phyloP scores from a whole-genome alignment of 2,329 filamentous ascomycete species.

The Zymoseptoria crescenta region DNA sequence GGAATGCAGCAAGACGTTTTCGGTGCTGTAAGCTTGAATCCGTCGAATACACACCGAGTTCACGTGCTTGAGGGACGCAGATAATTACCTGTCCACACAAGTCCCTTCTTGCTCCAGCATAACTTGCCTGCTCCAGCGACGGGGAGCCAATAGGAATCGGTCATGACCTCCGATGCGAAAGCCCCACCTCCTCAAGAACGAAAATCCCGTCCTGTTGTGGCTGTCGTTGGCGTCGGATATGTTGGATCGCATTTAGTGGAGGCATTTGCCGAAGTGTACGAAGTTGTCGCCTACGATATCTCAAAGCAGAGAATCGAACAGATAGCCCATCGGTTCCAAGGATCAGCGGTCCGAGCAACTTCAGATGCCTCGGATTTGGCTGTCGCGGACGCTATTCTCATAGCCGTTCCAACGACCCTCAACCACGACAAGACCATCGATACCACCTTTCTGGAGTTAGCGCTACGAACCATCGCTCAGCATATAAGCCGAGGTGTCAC shows the following conservation, averaged over 20 bases:
- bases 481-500: slow-evolving; percentile 5
- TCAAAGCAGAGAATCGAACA: slow-evolving; percentile 1
- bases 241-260: slow-evolving; percentile 6
- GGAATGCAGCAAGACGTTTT: no score
- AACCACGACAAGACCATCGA: slow-evolving; percentile 1
- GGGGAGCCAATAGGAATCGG: no score
- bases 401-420: slow-evolving; percentile 4
- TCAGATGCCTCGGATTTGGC: background rate
- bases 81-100: no score
- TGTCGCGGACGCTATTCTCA: slow-evolving; percentile 3
- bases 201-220: background rate
- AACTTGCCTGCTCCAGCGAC: no score
- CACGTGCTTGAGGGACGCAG: no score
- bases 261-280: slow-evolving; percentile 3
- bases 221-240: slow-evolving; percentile 7
- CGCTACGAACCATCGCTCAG: slow-evolving; percentile 2
- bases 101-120: no score
- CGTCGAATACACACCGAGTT: no score
- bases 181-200: no score
- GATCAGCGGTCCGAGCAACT: no score
- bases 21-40: no score
- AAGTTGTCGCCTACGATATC: slow-evolving; percentile 7
- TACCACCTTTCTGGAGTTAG: slow-evolving; percentile 2
- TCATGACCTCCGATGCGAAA: no score
- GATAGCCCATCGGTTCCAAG: background rate